These are phyloP conservation scores for Pythium coloratum DNA, from an alignment of 352 stramenopile species.

Conservation along the genomic window DNA sequence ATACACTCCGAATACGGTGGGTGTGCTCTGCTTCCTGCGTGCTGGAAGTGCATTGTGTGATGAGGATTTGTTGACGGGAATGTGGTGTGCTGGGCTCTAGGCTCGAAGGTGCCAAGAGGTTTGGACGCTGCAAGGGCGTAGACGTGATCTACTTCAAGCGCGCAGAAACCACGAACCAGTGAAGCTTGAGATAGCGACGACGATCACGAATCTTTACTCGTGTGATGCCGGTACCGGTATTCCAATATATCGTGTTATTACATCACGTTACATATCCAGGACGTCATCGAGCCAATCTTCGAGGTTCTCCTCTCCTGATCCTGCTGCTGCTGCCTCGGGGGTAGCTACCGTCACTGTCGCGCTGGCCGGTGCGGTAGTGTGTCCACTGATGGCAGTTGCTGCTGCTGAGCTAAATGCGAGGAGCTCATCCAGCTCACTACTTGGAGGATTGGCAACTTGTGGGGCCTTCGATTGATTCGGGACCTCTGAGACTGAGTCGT, in stretches of 20 bases:
- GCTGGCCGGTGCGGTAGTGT: background rate
- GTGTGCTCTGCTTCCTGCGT: background rate
- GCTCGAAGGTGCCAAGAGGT: conserved; percentile 70
- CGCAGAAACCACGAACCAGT: background rate
- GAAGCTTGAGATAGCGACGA: background rate
- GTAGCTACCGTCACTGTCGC: background rate
- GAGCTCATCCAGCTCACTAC: conserved; percentile 20
- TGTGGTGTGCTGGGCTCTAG: conserved; percentile 21
- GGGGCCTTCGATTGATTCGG: background rate
- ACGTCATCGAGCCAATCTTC: conserved; percentile 78
- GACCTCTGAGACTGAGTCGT: background rate
- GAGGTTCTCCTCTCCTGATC: conserved; percentile 33
- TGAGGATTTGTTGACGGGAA: background rate
- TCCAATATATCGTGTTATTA: background rate
- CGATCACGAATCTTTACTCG: background rate
- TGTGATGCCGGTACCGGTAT: no score
- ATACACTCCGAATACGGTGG: conserved; percentile 57
- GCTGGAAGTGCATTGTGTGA: background rate
- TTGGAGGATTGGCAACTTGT: background rate
- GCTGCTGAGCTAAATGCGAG: conserved; percentile 17
- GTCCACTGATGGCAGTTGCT: background rate
- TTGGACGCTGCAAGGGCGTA: conserved; percentile 76
- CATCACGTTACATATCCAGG: conserved; percentile 38
- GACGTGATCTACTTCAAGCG: conserved; percentile 79
- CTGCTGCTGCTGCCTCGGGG: background rate